Evolutionary conservation across 2,329 filamentous ascomycete genomes (phyloP).

Genomic region (Cordyceps cicadae): DNA sequence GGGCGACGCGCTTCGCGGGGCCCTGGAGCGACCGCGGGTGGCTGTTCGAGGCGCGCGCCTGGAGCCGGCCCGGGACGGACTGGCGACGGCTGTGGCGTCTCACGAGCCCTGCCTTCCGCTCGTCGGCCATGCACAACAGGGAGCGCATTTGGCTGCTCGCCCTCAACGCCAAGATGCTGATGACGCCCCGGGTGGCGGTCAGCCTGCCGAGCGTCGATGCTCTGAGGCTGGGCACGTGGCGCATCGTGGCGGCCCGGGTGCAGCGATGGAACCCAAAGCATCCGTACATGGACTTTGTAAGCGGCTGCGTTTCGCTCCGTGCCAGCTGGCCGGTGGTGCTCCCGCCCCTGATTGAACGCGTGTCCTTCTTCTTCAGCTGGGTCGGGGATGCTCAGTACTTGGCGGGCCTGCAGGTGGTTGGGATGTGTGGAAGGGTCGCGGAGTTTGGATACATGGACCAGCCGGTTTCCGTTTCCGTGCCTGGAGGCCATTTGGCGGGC

Average conservation of each 20-base stretch:
- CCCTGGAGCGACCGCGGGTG: neutral
- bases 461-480: neutral
- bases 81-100: neutral
- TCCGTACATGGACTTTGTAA: neutral
- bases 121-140: neutral
- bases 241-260: neutral
- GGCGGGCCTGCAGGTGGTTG: conserved; percentile 1
- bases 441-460: conserved; percentile 3
- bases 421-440: neutral
- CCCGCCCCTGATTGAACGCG: neutral
- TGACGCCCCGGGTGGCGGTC: neutral
- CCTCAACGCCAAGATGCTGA: neutral
- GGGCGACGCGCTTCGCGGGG: neutral
- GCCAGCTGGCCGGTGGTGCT: neutral
- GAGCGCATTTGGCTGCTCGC: neutral
- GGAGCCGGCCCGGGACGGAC: neutral
- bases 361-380: neutral
- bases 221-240: neutral
- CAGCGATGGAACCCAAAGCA: neutral
- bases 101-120: neutral
- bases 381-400: neutral
- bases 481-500: neutral
- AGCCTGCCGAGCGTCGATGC: neutral
- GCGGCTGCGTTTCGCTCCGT: neutral
- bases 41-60: neutral